Conservation (phyloP, 257 asterid genomes). For the Apocynum venetum region DNA sequence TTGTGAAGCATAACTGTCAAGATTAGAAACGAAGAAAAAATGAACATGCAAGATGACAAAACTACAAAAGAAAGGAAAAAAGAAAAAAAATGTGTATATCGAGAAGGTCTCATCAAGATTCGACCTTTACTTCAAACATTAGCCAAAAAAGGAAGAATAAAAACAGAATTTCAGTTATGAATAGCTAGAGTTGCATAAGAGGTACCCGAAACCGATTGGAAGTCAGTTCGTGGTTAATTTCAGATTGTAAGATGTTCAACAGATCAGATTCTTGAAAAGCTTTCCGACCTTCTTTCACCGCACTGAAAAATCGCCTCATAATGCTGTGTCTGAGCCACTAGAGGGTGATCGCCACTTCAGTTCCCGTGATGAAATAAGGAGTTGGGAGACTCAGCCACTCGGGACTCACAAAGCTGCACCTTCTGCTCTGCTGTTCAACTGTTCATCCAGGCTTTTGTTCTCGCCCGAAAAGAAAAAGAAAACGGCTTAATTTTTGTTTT, state of each 20-base stretch:
- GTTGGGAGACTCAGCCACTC: too few species aligned
- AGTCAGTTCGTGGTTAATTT: conserved; percentile 64
- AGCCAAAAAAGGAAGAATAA: background rate
- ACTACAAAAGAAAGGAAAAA: background rate
- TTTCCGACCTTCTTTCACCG: conserved; percentile 40
- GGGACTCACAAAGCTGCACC: background rate
- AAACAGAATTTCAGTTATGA: background rate
- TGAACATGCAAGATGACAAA: background rate
- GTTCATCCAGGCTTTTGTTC: too few species aligned
- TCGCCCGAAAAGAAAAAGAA: too few species aligned
- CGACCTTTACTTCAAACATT: background rate
- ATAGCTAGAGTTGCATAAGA: background rate
- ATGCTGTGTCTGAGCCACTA: background rate
- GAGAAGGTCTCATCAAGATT: background rate
- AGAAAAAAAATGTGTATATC: background rate
- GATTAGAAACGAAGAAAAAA: background rate
- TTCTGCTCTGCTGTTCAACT: background rate
- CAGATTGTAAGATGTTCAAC: conserved; percentile 62
- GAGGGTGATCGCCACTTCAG: background rate
- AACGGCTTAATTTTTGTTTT: too few species aligned
- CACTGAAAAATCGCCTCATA: conserved; percentile 39
- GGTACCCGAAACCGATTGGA: conserved; percentile 58
- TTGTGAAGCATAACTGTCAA: background rate
- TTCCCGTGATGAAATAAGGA: background rate
- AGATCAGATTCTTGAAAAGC: conserved; percentile 53